Base-by-base conservation (phyloP, 441 rosid genomes). In the Pelargonium citronellum region DNA sequence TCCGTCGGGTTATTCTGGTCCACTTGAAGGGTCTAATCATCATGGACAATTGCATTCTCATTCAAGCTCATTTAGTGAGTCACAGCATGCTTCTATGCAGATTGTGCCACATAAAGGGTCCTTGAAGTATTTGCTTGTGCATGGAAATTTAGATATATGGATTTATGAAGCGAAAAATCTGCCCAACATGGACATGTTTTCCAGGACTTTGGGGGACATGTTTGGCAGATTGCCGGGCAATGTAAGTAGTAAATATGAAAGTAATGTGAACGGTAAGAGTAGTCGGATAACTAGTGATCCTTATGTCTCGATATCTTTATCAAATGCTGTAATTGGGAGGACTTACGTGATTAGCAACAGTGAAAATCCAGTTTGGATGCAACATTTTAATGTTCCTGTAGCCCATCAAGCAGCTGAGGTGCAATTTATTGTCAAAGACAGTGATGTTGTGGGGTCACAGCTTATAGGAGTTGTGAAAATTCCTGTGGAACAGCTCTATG, bases 161-260 rank as follows among this genome's bases (percentile, higher is more conserved):
- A 89, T 95, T 37, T 73, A 64, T 73, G 86, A 87, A 22, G 98
- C 99, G 0, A 81, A 65, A 57, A 84, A 87, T 76, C 98, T 95
- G 71, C 99, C 99, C 17, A 95, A 95, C 84, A 92, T 92, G 99
- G 99, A 92, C 78, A 83, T 87, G 89, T 89, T 92, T 76, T 95
- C 86, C 66, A 91, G 81, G 84, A 91, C 96, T n/a, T 63, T 95
- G 64, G 97, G 89, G 2, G 87, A 88, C 61, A 44, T 90, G 81
- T 80, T 88, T 58, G 80, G 74, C 44, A 84, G 19, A 60, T 68
- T 83, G n/a, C 84, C 89, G 7, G 84, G 85, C 34, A 85, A 64
- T 76, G 65, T 79, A 66, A 65, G 80, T 41, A 77, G 34, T 67
- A 84, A 81, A 70, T 78, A 85, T 67, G 93, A 88, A 79, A 90